These are phyloP conservation scores for Cutaneotrichosporon sp. DNA, from an alignment of 1,284 basidiomycete genomes.

Conservation along the genomic window DNA sequence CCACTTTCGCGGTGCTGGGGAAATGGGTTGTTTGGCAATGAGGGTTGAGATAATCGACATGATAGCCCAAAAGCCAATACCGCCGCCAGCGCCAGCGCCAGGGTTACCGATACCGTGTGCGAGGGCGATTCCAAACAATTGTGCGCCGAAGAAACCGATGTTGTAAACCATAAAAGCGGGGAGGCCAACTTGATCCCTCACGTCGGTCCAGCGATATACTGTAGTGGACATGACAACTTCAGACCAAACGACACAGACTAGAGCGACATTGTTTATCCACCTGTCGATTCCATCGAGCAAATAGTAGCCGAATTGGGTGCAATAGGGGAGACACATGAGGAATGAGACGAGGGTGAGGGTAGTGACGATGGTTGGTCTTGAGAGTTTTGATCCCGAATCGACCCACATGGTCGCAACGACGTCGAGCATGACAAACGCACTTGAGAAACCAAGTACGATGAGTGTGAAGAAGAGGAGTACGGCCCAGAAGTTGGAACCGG, in stretches of 20 bases:
- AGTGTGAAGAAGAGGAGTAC: constrained; percentile 32
- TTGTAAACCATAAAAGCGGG: constrained; percentile 25
- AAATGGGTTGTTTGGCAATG: constrained; percentile 17
- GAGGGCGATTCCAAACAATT: constrained; percentile 26
- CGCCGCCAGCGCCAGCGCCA: constrained; percentile 26
- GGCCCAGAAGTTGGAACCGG: constrained; percentile 33
- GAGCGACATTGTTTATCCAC: constrained; percentile 32
- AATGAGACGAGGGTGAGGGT: constrained; percentile 25
- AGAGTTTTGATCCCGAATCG: constrained; percentile 26
- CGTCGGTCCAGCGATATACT: constrained; percentile 28
- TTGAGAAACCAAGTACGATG: constrained; percentile 31
- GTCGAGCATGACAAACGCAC: constrained; percentile 35
- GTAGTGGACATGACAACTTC: constrained; percentile 28
- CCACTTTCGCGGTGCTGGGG: constrained; percentile 11
- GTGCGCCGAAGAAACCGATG: constrained; percentile 25
- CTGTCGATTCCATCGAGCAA: constrained; percentile 31
- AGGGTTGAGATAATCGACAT: constrained; percentile 17
- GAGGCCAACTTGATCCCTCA: constrained; percentile 23
- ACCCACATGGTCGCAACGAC: constrained; percentile 28
- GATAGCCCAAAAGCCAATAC: constrained; percentile 24
- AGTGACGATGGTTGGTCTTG: constrained; percentile 29
- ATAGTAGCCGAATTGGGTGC: constrained; percentile 34
- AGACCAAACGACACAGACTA: constrained; percentile 30
- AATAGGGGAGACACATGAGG: constrained; percentile 33
- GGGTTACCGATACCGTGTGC: constrained; percentile 25